Evolutionary conservation across 164 flowering plant species (phyloP).

Genomic region (Piper longum): DNA sequence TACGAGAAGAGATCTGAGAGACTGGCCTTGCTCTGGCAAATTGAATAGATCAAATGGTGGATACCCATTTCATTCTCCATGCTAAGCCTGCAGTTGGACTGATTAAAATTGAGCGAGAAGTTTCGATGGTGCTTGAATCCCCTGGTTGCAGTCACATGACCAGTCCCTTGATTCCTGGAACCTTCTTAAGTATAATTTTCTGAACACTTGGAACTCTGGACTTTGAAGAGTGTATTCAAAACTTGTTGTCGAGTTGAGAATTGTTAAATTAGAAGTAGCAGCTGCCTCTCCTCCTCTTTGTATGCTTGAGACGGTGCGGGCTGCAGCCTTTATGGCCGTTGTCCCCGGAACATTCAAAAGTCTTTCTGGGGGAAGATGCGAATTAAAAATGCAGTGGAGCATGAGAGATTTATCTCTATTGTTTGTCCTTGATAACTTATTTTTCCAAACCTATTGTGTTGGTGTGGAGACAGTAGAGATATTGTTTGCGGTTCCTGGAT

Average conservation of each 20-base stretch:
- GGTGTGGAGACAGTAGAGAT: too few relatives aligned
- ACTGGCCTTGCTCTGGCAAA: conserved; percentile 4
- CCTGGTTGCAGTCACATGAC: conserved; percentile 39
- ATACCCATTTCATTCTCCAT: too few relatives aligned
- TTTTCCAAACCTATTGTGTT: too few relatives aligned
- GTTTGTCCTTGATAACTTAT: too few relatives aligned
- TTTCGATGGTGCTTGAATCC: conserved; percentile 15
- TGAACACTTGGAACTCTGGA: conserved; percentile 26
- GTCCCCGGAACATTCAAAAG: conserved; percentile 33
- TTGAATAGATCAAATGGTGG: neutral
- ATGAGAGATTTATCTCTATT: too few relatives aligned
- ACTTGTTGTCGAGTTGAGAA: too few relatives aligned
- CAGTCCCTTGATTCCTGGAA: conserved; percentile 58
- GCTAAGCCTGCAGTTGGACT: neutral
- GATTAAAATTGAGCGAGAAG: conserved; percentile 12
- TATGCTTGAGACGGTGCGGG: conserved; percentile 14
- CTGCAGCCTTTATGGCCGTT: conserved; percentile 41
- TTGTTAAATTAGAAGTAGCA: neutral
- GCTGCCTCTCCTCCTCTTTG: conserved; percentile 1
- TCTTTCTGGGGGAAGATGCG: neutral
- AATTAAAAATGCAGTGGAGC: too few relatives aligned
- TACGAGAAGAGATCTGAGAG: neutral
- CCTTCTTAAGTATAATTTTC: conserved; percentile 34
- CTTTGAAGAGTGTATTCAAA: conserved; percentile 3
- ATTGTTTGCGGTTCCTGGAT: too few relatives aligned